Base-by-base conservation (phyloP, 1,139 yeast genomes). In the Geotrichum aggregatum region DNA sequence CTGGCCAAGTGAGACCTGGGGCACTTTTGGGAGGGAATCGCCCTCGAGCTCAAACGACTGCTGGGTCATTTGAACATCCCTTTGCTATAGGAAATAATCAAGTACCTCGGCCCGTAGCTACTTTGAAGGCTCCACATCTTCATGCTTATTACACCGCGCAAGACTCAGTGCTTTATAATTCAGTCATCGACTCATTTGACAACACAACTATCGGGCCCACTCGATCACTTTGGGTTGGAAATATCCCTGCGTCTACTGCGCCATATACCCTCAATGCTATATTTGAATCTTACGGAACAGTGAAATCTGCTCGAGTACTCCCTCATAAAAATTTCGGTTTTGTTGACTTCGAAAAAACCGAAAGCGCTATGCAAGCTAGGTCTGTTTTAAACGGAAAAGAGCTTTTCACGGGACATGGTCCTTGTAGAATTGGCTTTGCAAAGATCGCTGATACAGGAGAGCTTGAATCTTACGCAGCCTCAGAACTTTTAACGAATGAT, bases 341-440 rank as follows among this genome's bases (percentile, higher is more conserved):
- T 58, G 83, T 87, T 33, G 94, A 86, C 66, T 89, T 87, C 68
- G 75, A 78, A 3, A 73, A 76, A 36, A 71, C 85, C n/a, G 96
- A 87, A 46, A 73, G 82, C 39, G 95, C 98, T 13, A 80, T 86
- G 76, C 78, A 76, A 44, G 87, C 95, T 48, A 83, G 83, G 63
- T 84, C 86, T 3, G 80, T 76, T 47, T 78, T 89, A 63, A 87
- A 85, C 63, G 95, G 89, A 58, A 81, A 83, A 60, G 97, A 91
- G 64, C 74, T 92, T 39, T 79, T 83, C 56, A 85, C 91, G 0
- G 96, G 95, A 28, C 57, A 67, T 39, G 76, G 76, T 2, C 71
- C 74, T 10, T 63, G 72, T 43, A 59, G 68, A 5, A 71, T 73
- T 21, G 71, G 73, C 4, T 73, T 71, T 59, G 75, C 76, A 31